These are phyloP conservation scores for Dryadomyces sulphureus DNA, from an alignment of 2,329 filamentous ascomycete species.

Conservation along the genomic window DNA sequence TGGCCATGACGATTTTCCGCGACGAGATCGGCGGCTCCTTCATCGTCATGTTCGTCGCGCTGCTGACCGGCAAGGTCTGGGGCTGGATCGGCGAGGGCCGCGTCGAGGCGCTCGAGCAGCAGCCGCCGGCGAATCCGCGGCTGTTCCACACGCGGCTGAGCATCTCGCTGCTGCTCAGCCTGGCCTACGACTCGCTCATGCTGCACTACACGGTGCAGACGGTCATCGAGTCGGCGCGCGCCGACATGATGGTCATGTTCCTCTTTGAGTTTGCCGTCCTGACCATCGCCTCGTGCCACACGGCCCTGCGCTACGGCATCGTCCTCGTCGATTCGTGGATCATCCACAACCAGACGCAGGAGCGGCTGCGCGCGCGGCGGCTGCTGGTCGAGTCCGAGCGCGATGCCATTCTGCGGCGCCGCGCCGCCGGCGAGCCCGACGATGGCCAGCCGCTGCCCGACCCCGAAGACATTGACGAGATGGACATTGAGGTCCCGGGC, in stretches of 20 bases:
- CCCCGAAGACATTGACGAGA: constrained; percentile 68
- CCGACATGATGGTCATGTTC: constrained; percentile 99
- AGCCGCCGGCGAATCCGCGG: constrained; percentile 75
- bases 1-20: constrained; percentile 96
- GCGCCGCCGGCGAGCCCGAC: constrained; percentile 20
- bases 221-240: constrained; percentile 75
- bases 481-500: constrained; percentile 86
- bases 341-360: constrained; percentile 56
- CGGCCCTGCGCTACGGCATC: constrained; percentile 61
- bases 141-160: constrained; percentile 77
- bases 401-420: constrained; percentile 33
- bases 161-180: constrained; percentile 62
- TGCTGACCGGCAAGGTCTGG: constrained; percentile 94
- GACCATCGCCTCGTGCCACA: constrained; percentile 65
- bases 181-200: constrained; percentile 67
- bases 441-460: constrained; percentile 25
- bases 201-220: constrained; percentile 68
- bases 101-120: constrained; percentile 88
- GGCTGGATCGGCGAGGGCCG: constrained; percentile 94
- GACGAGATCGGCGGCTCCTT: constrained; percentile 93
- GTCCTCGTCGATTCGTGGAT: constrained; percentile 66
- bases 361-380: constrained; percentile 52
- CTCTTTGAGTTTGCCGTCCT: constrained; percentile 93
- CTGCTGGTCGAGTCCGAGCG: constrained; percentile 49
- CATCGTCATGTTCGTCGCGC: constrained; percentile 84